phyloP scores from a whole-genome alignment of 164 flowering plant species.

The Sedum album region DNA sequence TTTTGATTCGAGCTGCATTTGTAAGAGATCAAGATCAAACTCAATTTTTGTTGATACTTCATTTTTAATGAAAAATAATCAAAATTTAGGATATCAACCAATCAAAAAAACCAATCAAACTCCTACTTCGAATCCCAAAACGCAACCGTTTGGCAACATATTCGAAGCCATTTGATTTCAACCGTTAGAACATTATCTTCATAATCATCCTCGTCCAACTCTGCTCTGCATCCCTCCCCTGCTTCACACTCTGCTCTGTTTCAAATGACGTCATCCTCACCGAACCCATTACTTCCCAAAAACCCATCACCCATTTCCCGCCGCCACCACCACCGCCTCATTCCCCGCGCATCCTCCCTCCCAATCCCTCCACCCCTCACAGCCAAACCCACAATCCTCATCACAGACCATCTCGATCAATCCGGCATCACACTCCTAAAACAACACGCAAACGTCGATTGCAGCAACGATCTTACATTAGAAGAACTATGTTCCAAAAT shows the following conservation, averaged over 20 bases:
- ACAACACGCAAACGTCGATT: conserved; percentile 29
- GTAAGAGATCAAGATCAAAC: no score
- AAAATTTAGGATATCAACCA: no score
- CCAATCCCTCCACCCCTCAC: background rate
- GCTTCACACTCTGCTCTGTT: background rate
- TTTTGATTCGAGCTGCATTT: no score
- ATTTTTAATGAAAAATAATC: no score
- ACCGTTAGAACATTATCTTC: background rate
- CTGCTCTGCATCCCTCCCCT: background rate
- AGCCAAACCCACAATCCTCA: conserved; percentile 29
- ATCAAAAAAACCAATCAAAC: no score
- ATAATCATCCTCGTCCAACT: background rate
- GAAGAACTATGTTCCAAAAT: conserved; percentile 36
- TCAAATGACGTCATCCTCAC: background rate
- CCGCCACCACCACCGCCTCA: background rate
- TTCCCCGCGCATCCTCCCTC: background rate
- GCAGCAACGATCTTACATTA: conserved; percentile 23
- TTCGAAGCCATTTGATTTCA: background rate
- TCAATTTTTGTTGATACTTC: no score
- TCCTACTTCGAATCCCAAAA: background rate
- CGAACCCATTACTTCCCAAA: no score
- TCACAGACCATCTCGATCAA: no score
- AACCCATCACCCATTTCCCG: background rate
- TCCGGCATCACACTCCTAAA: conserved; percentile 24
- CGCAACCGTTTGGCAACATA: background rate